Conservation (phyloP, 495 filamentous ascomycete genomes). For the Aspergillus panamensis region DNA sequence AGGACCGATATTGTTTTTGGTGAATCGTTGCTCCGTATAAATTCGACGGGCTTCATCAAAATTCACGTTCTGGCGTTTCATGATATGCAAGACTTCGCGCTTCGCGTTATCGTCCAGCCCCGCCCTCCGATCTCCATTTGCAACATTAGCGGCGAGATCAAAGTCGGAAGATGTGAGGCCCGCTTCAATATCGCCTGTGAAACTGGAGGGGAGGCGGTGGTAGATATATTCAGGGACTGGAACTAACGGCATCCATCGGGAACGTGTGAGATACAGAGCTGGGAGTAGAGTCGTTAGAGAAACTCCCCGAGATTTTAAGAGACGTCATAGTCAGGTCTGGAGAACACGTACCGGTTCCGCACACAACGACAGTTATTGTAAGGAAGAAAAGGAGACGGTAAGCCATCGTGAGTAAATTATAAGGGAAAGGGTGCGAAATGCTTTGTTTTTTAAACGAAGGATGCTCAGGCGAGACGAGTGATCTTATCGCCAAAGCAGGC, state of each 20-base stretch:
- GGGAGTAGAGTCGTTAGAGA: constrained; percentile 14
- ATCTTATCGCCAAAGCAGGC: neutral
- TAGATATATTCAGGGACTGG: constrained; percentile 64
- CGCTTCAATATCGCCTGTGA: constrained; percentile 76
- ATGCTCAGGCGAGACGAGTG: neutral
- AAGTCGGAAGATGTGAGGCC: constrained; percentile 80
- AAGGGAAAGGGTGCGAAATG: neutral
- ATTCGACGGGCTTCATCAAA: constrained; percentile 91
- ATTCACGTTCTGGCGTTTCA: constrained; percentile 69
- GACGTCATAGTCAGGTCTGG: neutral
- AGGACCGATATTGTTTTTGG: constrained; percentile 77
- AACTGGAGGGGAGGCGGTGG: constrained; percentile 66
- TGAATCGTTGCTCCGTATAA: constrained; percentile 79
- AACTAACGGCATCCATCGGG: constrained; percentile 65
- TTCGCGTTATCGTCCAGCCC: constrained; percentile 80
- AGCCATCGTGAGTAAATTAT: constrained; percentile 46
- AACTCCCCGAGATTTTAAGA: neutral
- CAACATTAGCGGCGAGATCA: constrained; percentile 74
- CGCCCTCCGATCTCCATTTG: constrained; percentile 66
- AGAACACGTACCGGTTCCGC: constrained; percentile 52
- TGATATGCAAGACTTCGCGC: constrained; percentile 76
- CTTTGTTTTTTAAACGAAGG: constrained; percentile 7
- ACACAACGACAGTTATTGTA: constrained; percentile 58
- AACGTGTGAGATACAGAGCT: constrained; percentile 76
- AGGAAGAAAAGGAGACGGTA: constrained; percentile 75